A percentile compares a stretch with the other conserved stretches of the same genome.
These are phyloP conservation scores for Hymenoscyphus occultus DNA, from an alignment of 2,329 filamentous ascomycete species.

Conservation along the genomic window DNA sequence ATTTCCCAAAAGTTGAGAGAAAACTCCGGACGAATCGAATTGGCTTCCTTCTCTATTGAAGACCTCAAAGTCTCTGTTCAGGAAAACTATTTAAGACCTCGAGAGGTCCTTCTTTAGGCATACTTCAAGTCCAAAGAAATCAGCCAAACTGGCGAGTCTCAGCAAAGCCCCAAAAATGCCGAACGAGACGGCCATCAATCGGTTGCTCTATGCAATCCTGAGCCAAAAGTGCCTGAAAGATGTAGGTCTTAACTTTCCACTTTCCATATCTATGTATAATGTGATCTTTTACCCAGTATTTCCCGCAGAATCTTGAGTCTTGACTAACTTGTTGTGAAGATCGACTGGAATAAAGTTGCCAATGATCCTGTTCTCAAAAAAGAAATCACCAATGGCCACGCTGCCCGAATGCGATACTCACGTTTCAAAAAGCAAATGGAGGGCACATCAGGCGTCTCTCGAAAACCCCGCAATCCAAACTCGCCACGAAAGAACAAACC, in stretches of 20 bases:
- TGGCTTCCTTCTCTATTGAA: neutral
- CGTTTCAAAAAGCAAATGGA: conserved; percentile 54
- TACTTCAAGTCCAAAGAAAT: neutral
- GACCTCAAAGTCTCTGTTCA: neutral
- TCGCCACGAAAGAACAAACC: conserved; percentile 24
- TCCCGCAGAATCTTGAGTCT: neutral
- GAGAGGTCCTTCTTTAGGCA: neutral
- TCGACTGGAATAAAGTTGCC: conserved; percentile 53
- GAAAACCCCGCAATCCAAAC: conserved; percentile 19
- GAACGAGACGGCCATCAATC: conserved; percentile 47
- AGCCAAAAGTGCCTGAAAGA: conserved; percentile 53
- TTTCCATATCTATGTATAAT: neutral
- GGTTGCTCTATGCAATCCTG: conserved; percentile 53
- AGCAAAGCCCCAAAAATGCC: conserved; percentile 41
- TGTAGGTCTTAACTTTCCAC: conserved; percentile 34
- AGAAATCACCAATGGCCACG: conserved; percentile 54
- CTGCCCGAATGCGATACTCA: conserved; percentile 55
- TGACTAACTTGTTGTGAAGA: conserved; percentile 34
- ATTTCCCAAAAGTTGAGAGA: conserved; percentile 1
- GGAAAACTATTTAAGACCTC: conserved; percentile 1
- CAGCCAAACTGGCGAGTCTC: conserved; percentile 32
- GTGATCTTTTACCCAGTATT: neutral
- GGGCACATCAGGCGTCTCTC: conserved; percentile 34
- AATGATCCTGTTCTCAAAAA: conserved; percentile 37
- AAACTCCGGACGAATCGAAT: conserved; percentile 4